These are phyloP conservation scores for Isabelozyma gotoi DNA, from an alignment of 805 yeast species.

Conservation along the genomic window DNA sequence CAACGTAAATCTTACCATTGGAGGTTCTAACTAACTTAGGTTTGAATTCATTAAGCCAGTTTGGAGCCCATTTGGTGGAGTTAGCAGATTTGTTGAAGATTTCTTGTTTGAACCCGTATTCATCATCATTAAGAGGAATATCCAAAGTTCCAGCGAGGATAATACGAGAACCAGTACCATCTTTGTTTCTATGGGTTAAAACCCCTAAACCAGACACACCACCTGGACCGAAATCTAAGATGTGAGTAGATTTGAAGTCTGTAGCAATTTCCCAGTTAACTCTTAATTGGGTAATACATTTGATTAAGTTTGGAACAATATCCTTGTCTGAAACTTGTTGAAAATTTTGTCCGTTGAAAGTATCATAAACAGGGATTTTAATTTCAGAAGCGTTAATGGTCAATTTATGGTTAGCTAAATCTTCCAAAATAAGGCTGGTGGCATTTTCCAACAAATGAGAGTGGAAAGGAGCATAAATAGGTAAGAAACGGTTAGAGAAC, in stretches of 20 bases:
- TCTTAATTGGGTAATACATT: conserved; percentile 82
- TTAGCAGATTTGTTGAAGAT: conserved; percentile 68
- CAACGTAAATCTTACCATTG: conserved; percentile 76
- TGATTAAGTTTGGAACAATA: conserved; percentile 59
- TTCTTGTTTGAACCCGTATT: conserved; percentile 95
- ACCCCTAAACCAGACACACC: conserved; percentile 96
- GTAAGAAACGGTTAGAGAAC: conserved; percentile 90
- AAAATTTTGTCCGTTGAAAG: conserved; percentile 80
- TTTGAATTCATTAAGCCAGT: conserved; percentile 87
- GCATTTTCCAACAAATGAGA: conserved; percentile 81
- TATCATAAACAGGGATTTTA: conserved; percentile 87
- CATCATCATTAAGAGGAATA: conserved; percentile 62
- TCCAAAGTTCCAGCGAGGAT: conserved; percentile 93
- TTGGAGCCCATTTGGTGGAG: conserved; percentile 76
- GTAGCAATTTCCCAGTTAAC: conserved; percentile 96
- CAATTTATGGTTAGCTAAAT: conserved; percentile 57
- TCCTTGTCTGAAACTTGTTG: conserved; percentile 50
- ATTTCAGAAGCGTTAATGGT: conserved; percentile 56
- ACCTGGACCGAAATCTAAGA: conserved; percentile 98
- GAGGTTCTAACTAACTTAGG: conserved; percentile 81
- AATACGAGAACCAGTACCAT: conserved; percentile 95
- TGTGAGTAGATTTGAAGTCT: conserved; percentile 76
- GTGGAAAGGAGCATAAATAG: conserved; percentile 96
- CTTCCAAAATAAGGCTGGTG: conserved; percentile 61
- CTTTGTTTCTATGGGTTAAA: conserved; percentile 94